phyloP scores from a whole-genome alignment of 2,329 filamentous ascomycete species.

The Fusarium fujikuroi region DNA sequence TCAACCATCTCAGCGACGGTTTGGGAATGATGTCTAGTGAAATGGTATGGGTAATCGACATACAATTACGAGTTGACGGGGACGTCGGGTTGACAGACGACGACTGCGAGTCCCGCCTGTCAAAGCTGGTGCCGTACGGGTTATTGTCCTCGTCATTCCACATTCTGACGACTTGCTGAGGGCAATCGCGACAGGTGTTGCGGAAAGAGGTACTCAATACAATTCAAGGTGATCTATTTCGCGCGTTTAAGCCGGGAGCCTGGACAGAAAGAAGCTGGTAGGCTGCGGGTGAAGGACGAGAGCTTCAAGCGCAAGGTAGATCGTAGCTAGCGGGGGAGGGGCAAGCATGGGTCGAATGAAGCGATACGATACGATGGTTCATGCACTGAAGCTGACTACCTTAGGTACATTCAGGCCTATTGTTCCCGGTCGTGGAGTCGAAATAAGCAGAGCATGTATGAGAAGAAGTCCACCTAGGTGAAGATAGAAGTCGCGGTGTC shows the following conservation, averaged over 20 bases:
- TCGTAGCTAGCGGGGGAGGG: conserved; percentile 40
- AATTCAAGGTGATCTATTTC: conserved; percentile 12
- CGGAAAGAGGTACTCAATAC: conserved; percentile 1
- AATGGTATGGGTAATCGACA: conserved; percentile 49
- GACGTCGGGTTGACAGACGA: conserved; percentile 75
- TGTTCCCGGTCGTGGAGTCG: conserved; percentile 23
- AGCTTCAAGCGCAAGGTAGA: conserved; percentile 39
- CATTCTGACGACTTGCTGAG: conserved; percentile 63
- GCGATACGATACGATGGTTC: conserved; percentile 18
- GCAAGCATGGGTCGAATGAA: conserved; percentile 23
- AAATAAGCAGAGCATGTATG: neutral
- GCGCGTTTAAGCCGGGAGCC: conserved; percentile 32
- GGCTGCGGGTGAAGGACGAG: conserved; percentile 10
- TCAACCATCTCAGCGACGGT: conserved; percentile 3
- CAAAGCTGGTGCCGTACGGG: conserved; percentile 91
- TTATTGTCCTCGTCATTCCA: conserved; percentile 99
- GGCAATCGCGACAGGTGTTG: conserved; percentile 22
- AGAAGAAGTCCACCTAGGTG: neutral
- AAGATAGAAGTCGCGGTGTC: conserved; percentile 25
- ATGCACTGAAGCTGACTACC: conserved; percentile 14
- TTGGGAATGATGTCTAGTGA: neutral
- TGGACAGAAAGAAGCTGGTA: conserved; percentile 22
- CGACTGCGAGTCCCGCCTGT: conserved; percentile 82
- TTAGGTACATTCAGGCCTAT: conserved; percentile 17
- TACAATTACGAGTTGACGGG: conserved; percentile 67